A percentile compares a stretch with the other conserved stretches of the same genome.
Conservation (phyloP, 2,329 filamentous ascomycete genomes). For the Botrytis deweyae region DNA sequence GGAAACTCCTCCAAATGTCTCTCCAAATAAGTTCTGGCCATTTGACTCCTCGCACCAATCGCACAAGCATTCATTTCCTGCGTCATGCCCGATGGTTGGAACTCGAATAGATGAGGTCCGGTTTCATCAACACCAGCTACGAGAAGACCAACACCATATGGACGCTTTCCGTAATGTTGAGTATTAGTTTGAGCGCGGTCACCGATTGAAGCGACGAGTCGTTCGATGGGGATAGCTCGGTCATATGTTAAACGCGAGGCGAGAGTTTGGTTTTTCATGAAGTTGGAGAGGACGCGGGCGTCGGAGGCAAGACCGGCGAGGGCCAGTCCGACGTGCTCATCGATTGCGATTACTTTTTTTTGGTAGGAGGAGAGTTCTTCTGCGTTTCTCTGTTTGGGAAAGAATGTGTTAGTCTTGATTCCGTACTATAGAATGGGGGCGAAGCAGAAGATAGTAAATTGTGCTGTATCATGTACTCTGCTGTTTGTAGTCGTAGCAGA, state of each 20-base stretch:
- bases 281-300: conserved; percentile 98
- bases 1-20: conserved; percentile 83
- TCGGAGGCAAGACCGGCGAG: conserved; percentile 97
- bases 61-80: conserved; percentile 97
- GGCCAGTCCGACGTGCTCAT: conserved; percentile 91
- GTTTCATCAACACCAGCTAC: conserved; percentile 92
- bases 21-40: conserved; percentile 96
- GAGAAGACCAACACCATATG: conserved; percentile 91
- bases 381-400: conserved; percentile 77
- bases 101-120: conserved; percentile 95
- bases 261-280: conserved; percentile 99
- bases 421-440: no score
- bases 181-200: conserved; percentile 98
- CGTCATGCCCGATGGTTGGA: conserved; percentile 93
- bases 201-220: conserved; percentile 87
- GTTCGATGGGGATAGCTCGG: conserved; percentile 85
- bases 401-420: background rate
- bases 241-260: conserved; percentile 94
- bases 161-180: conserved; percentile 93
- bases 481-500: background rate
- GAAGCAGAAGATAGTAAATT: no score
- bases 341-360: conserved; percentile 97
- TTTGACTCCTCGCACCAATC: conserved; percentile 93
- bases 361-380: conserved; percentile 99
- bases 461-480: background rate